Base-by-base conservation (phyloP, 2,329 filamentous ascomycete species). In the Teratosphaeria destructans region DNA sequence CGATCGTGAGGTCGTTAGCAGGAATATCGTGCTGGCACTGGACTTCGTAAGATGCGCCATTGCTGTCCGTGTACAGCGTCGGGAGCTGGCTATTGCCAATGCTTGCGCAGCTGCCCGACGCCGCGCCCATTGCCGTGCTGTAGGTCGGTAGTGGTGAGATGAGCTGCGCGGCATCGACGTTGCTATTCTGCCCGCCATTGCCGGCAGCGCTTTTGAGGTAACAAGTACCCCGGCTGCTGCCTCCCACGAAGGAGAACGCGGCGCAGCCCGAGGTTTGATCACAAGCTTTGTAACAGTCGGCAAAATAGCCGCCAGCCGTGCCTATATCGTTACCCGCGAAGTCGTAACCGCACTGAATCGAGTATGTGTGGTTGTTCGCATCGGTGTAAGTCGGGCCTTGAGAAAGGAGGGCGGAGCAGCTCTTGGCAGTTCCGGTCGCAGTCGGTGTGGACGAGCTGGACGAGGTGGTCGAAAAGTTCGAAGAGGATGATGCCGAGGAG, bases 161-260 rank as follows among this genome's bases (percentile, higher is more conserved):
- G 10, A 60, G 49, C 39, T 52, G 23, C 23, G 59, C 59, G 6
- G 59, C 32, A 27, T 57, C 52, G 12, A 47, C 59, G 12, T 6
- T 29, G 16, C 32, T 34, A 26, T n/a, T 43, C 14, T 49, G 12
- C 11, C 23, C 56, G 10, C 56, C 52, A 19, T 55, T 55, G 1
- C 12, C 3, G 3, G 3, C 43, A n/a, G 26, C 7, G 43, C 53
- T 58, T 58, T 64, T 65, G 54, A 65, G 60, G 19, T 61, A 62
- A 57, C 63, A 65, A 19, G 54, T 59, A 27, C 63, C 61, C 7
- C 27, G 49, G 16, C 32, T 32, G 23, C 39, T 49, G n/a, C 59
- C 56, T 19, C 43, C 43, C 2, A 58, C 55, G 52, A 60, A 61
- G 14, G 59, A 37, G 54, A 63, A 65, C 1, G 61, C 61, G 12